Evolutionary conservation across 495 filamentous ascomycete genomes (phyloP), one percentile per base, ranked within the genome.

Genomic region (Hyaloscypha bicolor): DNA sequence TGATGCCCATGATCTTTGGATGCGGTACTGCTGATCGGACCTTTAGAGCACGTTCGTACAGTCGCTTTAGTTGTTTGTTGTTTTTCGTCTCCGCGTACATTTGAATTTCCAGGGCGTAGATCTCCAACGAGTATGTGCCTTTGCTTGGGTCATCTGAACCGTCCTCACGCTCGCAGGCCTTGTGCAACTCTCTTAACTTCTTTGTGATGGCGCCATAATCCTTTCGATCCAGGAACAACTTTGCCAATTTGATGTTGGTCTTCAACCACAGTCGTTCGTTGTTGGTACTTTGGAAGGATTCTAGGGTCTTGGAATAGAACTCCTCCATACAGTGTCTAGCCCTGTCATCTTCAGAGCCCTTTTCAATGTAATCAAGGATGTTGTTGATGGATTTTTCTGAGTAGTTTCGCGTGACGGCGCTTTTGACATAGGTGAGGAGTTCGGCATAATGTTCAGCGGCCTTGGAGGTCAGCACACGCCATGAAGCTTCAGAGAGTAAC

Each of bases 361-460:
- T 97, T 79, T 97, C 94, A 74, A 99, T 96, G 78, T 90, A 96
- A 79, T 98, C 96, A 33, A 99, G 92, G 89, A 99, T 97, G 76
- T 97, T 99, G 80, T 97, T 97, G 78, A 99, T 96, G 11, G 94
- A 97, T 77, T 98, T 99, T 77, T 99, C 95, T 9, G 96, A 97
- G 77, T 98, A 97, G 77, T 98, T 99, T 62, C 95, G 90, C 30
- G 96, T 98, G 60, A 98, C 94, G 29, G 95, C 94, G 31, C 92
- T 95, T 75, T 94, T 96, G 79, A 98, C 94, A 75, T 98, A 99
- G 39, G 93, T 98, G 67, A 99, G 88, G 32, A 99, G 92, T 76
- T 98, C 94, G 65, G 84, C 87, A 78, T 96, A 99, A 74, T 98
- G 93, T 79, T 96, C 90, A n/a, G 94, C 87, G 21, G 95, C 94